Conservation (phyloP, 1,284 basidiomycete species). For the Boletus calvinii region DNA sequence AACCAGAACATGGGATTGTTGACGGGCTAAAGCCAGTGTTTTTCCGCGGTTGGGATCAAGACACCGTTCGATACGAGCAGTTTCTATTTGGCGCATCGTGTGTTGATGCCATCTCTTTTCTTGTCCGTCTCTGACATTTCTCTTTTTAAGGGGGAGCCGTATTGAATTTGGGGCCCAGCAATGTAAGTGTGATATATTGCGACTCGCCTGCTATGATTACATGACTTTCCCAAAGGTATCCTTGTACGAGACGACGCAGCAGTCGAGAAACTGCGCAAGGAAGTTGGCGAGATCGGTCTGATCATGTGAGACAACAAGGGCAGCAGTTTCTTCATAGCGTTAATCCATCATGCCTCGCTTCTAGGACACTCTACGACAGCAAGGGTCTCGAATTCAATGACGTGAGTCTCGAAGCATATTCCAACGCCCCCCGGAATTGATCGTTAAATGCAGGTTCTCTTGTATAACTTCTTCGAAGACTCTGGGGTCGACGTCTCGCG, state of each 20-base stretch:
- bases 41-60: slow-evolving; percentile 53
- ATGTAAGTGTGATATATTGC: slow-evolving; percentile 40
- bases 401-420: slow-evolving; percentile 35
- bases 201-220: neutral
- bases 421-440: neutral
- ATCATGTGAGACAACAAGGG: slow-evolving; percentile 48
- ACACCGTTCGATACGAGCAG: slow-evolving; percentile 53
- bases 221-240: slow-evolving; percentile 47
- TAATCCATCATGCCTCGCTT: neutral
- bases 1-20: slow-evolving; percentile 56
- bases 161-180: slow-evolving; percentile 70
- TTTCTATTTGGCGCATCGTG: slow-evolving; percentile 55
- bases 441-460: slow-evolving; percentile 48
- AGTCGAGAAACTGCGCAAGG: slow-evolving; percentile 45
- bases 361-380: slow-evolving; percentile 69
- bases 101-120: slow-evolving; percentile 12
- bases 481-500: slow-evolving; percentile 49
- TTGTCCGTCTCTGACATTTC: slow-evolving; percentile 6
- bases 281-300: slow-evolving; percentile 60
- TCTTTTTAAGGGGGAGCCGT: slow-evolving; percentile 41
- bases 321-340: neutral
- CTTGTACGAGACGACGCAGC: slow-evolving; percentile 64
- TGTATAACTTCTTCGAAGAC: slow-evolving; percentile 72
- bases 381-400: slow-evolving; percentile 77
- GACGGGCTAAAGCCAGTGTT: slow-evolving; percentile 63